Conservation (phyloP, 1,284 basidiomycete genomes). For the Marasmius fiardii region DNA sequence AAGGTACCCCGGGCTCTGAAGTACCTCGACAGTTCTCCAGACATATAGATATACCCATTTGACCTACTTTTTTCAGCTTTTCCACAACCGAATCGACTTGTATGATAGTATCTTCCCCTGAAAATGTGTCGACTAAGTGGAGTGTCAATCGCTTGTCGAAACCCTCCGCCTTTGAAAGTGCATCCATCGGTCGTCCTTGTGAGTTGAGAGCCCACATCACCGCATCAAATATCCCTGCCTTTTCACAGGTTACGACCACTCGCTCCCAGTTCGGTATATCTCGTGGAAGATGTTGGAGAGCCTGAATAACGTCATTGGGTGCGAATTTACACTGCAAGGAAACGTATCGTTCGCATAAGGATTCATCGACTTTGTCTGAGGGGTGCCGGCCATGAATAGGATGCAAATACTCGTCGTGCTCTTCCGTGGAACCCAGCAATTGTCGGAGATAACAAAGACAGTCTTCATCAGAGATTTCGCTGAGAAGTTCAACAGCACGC, state of each 20-base stretch:
- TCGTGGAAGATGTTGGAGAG: constrained; percentile 57
- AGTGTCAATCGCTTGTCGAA: constrained; percentile 59
- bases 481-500: constrained; percentile 47
- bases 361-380: constrained; percentile 41
- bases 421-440: constrained; percentile 64
- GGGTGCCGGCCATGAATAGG: constrained; percentile 23
- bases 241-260: constrained; percentile 65
- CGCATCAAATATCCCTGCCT: constrained; percentile 66
- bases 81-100: constrained; percentile 32
- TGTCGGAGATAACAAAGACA: constrained; percentile 79
- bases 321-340: constrained; percentile 72
- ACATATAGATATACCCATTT: constrained; percentile 65
- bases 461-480: constrained; percentile 42
- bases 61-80: constrained; percentile 52
- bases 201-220: constrained; percentile 82
- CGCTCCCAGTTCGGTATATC: constrained; percentile 59
- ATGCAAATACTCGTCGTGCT: constrained; percentile 34
- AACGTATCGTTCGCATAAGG: constrained; percentile 65
- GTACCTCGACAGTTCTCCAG: constrained; percentile 54
- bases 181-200: constrained; percentile 58
- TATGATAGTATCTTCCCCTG: constrained; percentile 15
- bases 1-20: constrained; percentile 41
- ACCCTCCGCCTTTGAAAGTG: constrained; percentile 63
- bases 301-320: constrained; percentile 62
- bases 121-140: constrained; percentile 44